A percentile compares a stretch with the other conserved stretches of the same genome.
These are phyloP conservation scores for Pythium guiyangense DNA, from an alignment of 352 stramenopile genomes.

Conservation along the genomic window DNA sequence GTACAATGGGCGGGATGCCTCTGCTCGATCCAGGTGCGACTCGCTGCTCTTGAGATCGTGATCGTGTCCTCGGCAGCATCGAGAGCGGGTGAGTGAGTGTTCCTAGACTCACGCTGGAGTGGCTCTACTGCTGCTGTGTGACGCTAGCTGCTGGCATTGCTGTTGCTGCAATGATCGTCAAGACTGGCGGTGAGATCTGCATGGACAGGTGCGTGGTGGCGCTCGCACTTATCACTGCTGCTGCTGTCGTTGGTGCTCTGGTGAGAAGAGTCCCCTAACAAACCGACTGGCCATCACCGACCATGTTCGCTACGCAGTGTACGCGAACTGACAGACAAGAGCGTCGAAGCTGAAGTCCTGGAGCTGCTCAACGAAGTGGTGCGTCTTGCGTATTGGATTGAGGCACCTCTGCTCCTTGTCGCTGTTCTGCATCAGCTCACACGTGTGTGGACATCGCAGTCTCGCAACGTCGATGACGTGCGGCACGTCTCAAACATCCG, in stretches of 20 bases:
- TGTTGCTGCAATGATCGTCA: slow-evolving; percentile 87
- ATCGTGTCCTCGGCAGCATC: not conserved
- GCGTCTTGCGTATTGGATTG: not conserved
- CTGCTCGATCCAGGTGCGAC: slow-evolving; percentile 63
- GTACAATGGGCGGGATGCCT: slow-evolving; percentile 61
- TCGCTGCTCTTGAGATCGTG: not conserved
- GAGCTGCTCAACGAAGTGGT: slow-evolving; percentile 75
- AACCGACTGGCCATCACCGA: no score
- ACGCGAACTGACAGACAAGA: slow-evolving; percentile 82
- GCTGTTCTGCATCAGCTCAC: not conserved
- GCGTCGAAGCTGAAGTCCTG: slow-evolving; percentile 73
- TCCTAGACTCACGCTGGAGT: no score
- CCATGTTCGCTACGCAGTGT: slow-evolving; percentile 30
- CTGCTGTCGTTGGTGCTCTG: not conserved
- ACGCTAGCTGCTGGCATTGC: slow-evolving; percentile 65
- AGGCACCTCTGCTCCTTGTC: not conserved
- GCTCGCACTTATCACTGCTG: not conserved
- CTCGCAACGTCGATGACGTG: slow-evolving; percentile 76
- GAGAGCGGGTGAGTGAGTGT: no score
- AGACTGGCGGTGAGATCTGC: slow-evolving; percentile 80
- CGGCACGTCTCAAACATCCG: slow-evolving; percentile 76
- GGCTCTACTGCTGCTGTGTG: no score
- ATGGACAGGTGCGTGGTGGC: slow-evolving; percentile 48
- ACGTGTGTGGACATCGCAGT: slow-evolving; percentile 24
- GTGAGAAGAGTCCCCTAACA: not conserved